Evolutionary conservation across 208 protist genomes (phyloP).

Genomic region (Trichomonas tenax): DNA sequence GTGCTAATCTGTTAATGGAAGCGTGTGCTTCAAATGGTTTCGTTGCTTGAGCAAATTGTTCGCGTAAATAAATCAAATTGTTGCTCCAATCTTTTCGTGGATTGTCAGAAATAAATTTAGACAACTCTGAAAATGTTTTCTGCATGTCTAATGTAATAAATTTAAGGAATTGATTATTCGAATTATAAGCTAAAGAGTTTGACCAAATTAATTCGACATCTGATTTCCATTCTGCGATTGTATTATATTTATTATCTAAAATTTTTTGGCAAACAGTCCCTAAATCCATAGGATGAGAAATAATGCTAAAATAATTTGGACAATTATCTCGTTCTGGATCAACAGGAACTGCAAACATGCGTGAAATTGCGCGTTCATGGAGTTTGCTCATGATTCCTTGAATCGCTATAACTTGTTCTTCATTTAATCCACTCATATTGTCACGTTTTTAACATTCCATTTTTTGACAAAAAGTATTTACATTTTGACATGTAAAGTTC

Average conservation of each 20-base stretch:
- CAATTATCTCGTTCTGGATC: not conserved
- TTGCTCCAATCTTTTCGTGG: not conserved
- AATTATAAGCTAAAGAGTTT: not conserved
- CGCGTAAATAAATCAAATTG: not conserved
- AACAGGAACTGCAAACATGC: not conserved
- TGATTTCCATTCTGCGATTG: not conserved
- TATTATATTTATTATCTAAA: not conserved
- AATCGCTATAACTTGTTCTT: not conserved
- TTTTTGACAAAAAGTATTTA: too few relatives aligned
- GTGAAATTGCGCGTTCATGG: not conserved
- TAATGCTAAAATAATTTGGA: not conserved
- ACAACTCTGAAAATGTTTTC: not conserved
- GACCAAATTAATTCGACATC: not conserved
- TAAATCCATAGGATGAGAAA: not conserved
- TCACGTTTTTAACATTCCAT: too few relatives aligned
- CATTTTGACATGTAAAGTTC: too few relatives aligned
- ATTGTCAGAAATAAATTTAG: not conserved
- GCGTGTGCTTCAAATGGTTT: not conserved
- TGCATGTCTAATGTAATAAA: not conserved
- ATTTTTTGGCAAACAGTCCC: not conserved
- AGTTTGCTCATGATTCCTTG: not conserved
- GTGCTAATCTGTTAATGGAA: not conserved
- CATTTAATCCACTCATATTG: not conserved
- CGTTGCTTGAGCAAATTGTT: not conserved
- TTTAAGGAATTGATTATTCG: not conserved